phyloP scores from a whole-genome alignment of 805 yeast species.

The Monosporozyma servazzii region DNA sequence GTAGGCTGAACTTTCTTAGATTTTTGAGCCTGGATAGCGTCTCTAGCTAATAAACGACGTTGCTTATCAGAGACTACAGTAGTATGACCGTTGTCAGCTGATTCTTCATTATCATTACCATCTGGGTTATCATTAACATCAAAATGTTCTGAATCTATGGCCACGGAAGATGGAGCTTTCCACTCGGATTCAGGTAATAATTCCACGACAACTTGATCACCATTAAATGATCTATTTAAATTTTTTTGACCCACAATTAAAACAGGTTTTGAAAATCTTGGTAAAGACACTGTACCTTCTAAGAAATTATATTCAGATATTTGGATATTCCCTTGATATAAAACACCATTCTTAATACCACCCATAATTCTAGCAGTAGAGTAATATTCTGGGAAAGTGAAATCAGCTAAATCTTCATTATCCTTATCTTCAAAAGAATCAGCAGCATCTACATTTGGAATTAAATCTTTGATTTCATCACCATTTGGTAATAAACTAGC shows the following conservation, averaged over 20 bases:
- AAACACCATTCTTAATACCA: slow-evolving; percentile 77
- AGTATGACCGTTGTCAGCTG: slow-evolving; percentile 35
- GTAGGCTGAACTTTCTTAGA: slow-evolving; percentile 69
- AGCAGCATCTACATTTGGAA: slow-evolving; percentile 46
- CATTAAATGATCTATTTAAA: slow-evolving; percentile 83
- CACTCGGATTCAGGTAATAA: slow-evolving; percentile 76
- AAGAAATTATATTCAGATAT: slow-evolving; percentile 80
- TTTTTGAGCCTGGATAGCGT: slow-evolving; percentile 57
- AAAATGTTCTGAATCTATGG: slow-evolving; percentile 63
- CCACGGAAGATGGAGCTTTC: slow-evolving; percentile 75
- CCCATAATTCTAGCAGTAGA: slow-evolving; percentile 78
- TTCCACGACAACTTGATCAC: slow-evolving; percentile 88
- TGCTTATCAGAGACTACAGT: slow-evolving; percentile 33
- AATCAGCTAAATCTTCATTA: slow-evolving; percentile 35
- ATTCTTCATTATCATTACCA: slow-evolving; percentile 37
- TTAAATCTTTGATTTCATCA: slow-evolving; percentile 65
- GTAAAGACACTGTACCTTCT: slow-evolving; percentile 72
- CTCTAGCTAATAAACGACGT: slow-evolving; percentile 62
- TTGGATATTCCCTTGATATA: slow-evolving; percentile 76
- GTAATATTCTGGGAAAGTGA: slow-evolving; percentile 67
- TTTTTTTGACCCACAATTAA: slow-evolving; percentile 74
- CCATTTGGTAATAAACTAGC: slow-evolving; percentile 60
- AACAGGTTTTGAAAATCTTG: slow-evolving; percentile 72
- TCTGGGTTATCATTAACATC: slow-evolving; percentile 55
- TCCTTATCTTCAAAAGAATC: slow-evolving; percentile 10